phyloP scores from a whole-genome alignment of 2,329 filamentous ascomycete species.

The Alternaria hordeiaustralica region DNA sequence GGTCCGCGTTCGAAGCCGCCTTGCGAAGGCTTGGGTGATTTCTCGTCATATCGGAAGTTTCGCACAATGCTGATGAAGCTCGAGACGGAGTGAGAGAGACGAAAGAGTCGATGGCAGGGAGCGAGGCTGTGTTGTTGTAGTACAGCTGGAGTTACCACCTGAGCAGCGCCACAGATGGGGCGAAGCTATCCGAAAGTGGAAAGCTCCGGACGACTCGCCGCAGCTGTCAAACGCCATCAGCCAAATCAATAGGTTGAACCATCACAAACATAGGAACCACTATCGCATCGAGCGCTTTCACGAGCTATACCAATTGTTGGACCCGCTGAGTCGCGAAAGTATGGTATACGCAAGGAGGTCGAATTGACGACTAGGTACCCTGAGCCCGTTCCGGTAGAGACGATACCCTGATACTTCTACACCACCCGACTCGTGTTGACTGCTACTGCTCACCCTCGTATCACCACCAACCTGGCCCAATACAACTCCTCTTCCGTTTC shows the following conservation, averaged over 20 bases:
- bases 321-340: neutral
- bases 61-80: neutral
- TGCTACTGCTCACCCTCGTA: neutral
- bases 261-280: neutral
- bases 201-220: conserved; percentile 11
- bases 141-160: conserved; percentile 6
- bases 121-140: conserved; percentile 5
- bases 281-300: neutral
- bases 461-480: neutral
- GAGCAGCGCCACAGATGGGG: conserved; percentile 16
- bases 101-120: neutral
- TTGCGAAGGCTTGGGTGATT: conserved; percentile 47
- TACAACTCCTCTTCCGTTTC: neutral
- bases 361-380: too few species aligned
- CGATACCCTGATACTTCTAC: neutral
- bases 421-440: neutral
- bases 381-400: neutral
- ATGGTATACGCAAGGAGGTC: neutral
- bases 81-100: neutral
- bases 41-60: conserved; percentile 41
- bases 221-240: neutral
- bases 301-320: neutral
- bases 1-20: conserved; percentile 45
- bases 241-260: neutral
- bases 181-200: conserved; percentile 15